Percentiles rank a stretch among this genome's conserved stretches.
Evolutionary conservation across 2,329 filamentous ascomycete species (phyloP).

Genomic region (Saccharata proteae): DNA sequence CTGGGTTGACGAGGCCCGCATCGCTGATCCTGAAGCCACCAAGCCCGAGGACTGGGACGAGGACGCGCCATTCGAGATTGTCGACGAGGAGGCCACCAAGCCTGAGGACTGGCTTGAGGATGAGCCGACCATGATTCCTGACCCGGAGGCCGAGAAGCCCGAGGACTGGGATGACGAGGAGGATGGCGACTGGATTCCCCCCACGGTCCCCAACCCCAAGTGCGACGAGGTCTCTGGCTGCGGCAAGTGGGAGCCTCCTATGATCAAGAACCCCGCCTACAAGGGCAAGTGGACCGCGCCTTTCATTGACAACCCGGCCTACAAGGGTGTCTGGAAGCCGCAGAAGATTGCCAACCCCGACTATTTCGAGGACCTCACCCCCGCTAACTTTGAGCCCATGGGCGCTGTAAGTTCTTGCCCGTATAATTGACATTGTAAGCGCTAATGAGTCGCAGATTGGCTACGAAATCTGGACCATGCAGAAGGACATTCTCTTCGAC

Average conservation of each 20-base stretch:
- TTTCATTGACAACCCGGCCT: conserved; percentile 90
- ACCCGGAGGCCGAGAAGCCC: conserved; percentile 93
- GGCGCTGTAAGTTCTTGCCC: conserved; percentile 61
- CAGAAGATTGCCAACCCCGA: conserved; percentile 94
- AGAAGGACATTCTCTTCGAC: conserved; percentile 96
- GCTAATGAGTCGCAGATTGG: conserved; percentile 53
- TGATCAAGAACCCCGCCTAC: conserved; percentile 91
- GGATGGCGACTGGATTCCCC: conserved; percentile 92
- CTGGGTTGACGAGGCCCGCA: conserved; percentile 91
- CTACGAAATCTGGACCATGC: conserved; percentile 99
- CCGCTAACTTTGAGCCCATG: conserved; percentile 94
- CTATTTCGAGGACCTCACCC: conserved; percentile 95
- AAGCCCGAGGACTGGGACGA: conserved; percentile 99
- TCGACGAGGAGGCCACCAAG: conserved; percentile 81
- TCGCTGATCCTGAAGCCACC: conserved; percentile 79
- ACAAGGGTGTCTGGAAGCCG: conserved; percentile 93
- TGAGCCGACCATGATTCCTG: conserved; percentile 69
- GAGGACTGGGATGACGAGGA: conserved; percentile 99
- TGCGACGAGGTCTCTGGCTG: conserved; percentile 88
- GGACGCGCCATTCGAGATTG: conserved; percentile 91
- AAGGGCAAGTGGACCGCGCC: conserved; percentile 98
- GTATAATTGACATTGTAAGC: conserved; percentile 4
- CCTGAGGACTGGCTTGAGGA: conserved; percentile 94
- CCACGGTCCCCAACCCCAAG: conserved; percentile 89
- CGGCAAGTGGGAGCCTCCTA: conserved; percentile 81